Conservation (phyloP, 495 filamentous ascomycete species). For the Lophium mytilinum region DNA sequence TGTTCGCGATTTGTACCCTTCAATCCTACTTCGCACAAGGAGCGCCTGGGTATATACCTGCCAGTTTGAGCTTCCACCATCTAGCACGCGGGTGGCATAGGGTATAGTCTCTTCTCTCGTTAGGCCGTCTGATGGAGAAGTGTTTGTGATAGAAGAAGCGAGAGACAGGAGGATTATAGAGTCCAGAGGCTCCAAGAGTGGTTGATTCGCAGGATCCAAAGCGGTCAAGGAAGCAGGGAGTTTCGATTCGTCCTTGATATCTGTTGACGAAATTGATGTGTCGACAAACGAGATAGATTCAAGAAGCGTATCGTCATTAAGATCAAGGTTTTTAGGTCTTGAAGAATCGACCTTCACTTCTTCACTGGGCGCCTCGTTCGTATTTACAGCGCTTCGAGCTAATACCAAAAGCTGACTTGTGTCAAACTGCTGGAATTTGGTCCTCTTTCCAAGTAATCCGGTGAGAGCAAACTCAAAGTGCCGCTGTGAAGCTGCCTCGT, state of each 20-base stretch:
- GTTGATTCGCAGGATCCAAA: constrained; percentile 71
- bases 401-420: constrained; percentile 87
- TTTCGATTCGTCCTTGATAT: constrained; percentile 41
- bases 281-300: constrained; percentile 76
- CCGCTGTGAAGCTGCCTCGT: constrained; percentile 51
- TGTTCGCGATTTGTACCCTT: constrained; percentile 76
- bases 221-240: constrained; percentile 52
- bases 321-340: constrained; percentile 55
- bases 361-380: not conserved
- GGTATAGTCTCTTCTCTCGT: constrained; percentile 89
- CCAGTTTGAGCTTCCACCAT: constrained; percentile 90
- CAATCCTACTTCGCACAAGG: constrained; percentile 78
- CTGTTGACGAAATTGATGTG: constrained; percentile 26
- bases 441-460: constrained; percentile 81
- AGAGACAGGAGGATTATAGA: constrained; percentile 74
- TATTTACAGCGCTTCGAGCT: constrained; percentile 55
- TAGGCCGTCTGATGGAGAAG: constrained; percentile 69
- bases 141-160: constrained; percentile 82
- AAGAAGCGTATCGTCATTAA: constrained; percentile 90
- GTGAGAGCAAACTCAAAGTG: constrained; percentile 78
- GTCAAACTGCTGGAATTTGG: constrained; percentile 83
- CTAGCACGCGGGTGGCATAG: constrained; percentile 79
- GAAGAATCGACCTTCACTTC: not conserved
- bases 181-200: constrained; percentile 73
- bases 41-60: constrained; percentile 94